Evolutionary conservation across 495 filamentous ascomycete genomes (phyloP), one percentile per base, ranked within the genome.

Genomic region (Oleoguttula mirabilis): DNA sequence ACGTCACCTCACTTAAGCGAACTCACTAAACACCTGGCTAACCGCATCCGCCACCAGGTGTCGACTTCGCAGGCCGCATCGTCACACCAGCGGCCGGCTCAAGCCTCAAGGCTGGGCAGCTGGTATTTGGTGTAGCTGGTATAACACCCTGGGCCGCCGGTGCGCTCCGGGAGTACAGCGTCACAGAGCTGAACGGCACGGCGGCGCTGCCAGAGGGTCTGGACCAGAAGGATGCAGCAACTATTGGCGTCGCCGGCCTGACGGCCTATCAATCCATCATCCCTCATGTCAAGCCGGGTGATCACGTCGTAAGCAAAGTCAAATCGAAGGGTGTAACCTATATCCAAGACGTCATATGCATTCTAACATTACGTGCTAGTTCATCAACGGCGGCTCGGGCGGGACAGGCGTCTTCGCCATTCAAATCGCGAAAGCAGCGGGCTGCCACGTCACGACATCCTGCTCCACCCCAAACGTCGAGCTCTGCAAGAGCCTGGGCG

Each of bases 361-460:
- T 28, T 28, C 25, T n/a, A n/a, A n/a, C n/a, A n/a, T n/a, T n/a
- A n/a, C n/a, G n/a, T n/a, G n/a, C 7, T 28, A 28, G 25, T 78
- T 83, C 55, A 68, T 84, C 48, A 82, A 82, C 41, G 79, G 75
- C 20, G 79, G 77, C 1, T 75, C 70, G 0, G 80, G 79, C 6
- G 77, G 79, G 0, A 66, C 65, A 4, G 79, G 79, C 0, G 63
- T 67, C 0, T 78, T 73, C 49, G 69, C 66, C 3, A 76, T 82
- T 39, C 77, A 82, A 53, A 69, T 82, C 43, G 79, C 79, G 7
- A 82, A 81, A 55, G 56, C 61, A 3, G 43, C 75, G n/a, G 77
- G 78, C 0, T 79, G 75, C 52, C 64, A 72, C 48, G 77, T 83
- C 21, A 76, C 73, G 1, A 59, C 64, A 3, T 69, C 68, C 0